Conservation (phyloP, 2,329 filamentous ascomycete species). For the Nemania serpens region DNA sequence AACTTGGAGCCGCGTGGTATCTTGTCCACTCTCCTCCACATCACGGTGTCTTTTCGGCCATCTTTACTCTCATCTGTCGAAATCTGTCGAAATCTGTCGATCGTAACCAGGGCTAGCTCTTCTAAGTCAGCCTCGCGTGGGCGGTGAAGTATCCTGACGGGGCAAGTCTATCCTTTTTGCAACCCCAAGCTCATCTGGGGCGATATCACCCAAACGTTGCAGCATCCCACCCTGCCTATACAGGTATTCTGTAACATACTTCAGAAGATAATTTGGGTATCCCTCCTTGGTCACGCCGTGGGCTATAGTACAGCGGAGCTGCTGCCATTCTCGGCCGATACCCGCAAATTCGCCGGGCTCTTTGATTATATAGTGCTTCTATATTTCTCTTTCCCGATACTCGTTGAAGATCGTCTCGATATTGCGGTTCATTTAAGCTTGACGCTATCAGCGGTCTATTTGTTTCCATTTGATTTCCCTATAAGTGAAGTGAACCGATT, state of each 20-base stretch:
- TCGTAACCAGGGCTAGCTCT: constrained; percentile 27
- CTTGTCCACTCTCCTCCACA: constrained; percentile 34
- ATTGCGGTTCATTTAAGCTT: constrained; percentile 6
- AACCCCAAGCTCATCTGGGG: constrained; percentile 12
- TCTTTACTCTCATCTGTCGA: constrained; percentile 13
- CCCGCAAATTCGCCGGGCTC: constrained; percentile 15
- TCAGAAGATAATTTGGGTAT: constrained; percentile 8
- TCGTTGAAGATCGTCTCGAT: constrained; percentile 4
- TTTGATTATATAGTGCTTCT: constrained; percentile 25
- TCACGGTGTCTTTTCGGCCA: constrained; percentile 34
- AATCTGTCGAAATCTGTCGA: constrained; percentile 13
- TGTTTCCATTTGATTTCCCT: background rate
- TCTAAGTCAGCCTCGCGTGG: constrained; percentile 21
- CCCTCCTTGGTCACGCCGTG: constrained; percentile 6
- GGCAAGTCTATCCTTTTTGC: constrained; percentile 13
- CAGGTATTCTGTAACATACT: constrained; percentile 5
- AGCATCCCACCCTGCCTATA: constrained; percentile 11
- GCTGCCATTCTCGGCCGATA: constrained; percentile 20
- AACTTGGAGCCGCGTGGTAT: constrained; percentile 16
- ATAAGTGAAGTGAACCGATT: constrained; percentile 5
- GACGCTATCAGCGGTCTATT: constrained; percentile 1
- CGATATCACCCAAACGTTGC: constrained; percentile 8
- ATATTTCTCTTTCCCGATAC: constrained; percentile 18
- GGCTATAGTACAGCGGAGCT: constrained; percentile 19
- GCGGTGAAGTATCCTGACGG: constrained; percentile 9